Evolutionary conservation across 148 eudicot species (phyloP), one percentile per base, ranked within the genome.

Genomic region (Diospyros kaki): DNA sequence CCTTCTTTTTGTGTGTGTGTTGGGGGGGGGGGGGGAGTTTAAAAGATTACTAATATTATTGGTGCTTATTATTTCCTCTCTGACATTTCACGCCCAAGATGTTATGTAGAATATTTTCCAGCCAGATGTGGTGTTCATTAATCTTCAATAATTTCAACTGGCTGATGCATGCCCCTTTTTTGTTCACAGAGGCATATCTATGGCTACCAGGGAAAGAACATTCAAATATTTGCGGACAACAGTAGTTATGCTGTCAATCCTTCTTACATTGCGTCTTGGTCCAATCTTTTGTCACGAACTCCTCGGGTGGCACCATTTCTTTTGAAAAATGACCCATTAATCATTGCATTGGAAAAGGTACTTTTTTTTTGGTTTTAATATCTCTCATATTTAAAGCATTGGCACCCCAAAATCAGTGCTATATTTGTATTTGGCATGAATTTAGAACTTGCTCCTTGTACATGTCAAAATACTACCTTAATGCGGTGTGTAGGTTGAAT

Each of bases 291-390:
- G 79, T 95, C 98, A 48, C 84, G 82, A 70, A 92, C 98, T 17
- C 91, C 98, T 81, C 89, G 98, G 60, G 94, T 95, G 77, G 96
- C 98, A 58, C 97, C 98, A 68, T 95, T 92, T 81, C 90, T 95
- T 41, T 81, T 89, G 38, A 95, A 90, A 86, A 79, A 78, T 83
- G 96, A 95, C 76, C 94, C 98, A 5, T 76, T 95, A 68, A 83
- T 95, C 64, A 80, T 58, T 76, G 96, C 98, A 64, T 74, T 95
- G 77, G 87, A 86, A 85, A 90, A 87, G 97, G 98, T 90, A 69
- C 12, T 54, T 7, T 12, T 54, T 72, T 45, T 75, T 73, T 28
- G 69, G 9, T 68, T 15, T 39, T 15, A 4, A 58, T 17, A 69
- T 41, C 43, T 51, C 39, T 14, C 6, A 56, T 39, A 62, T 48